A percentile compares a stretch with the other conserved stretches of the same genome.
Conservation (phyloP, 2,329 filamentous ascomycete species). For the Leptographium lundbergii region DNA sequence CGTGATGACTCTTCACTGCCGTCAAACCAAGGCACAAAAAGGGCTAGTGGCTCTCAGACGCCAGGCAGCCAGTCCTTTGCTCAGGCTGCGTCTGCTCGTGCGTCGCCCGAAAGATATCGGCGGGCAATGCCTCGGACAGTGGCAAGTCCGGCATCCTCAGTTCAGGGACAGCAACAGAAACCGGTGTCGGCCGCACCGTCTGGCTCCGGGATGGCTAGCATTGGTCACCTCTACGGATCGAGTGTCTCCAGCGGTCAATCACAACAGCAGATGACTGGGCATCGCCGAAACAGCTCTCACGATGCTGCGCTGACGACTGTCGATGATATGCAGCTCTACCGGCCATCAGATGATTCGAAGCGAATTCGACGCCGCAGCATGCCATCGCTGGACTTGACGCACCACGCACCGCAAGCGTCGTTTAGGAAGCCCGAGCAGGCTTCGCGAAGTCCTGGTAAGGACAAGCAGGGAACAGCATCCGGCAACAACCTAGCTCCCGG, state of each 20-base stretch:
- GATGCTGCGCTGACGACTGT: conserved; percentile 27
- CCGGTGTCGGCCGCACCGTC: conserved; percentile 30
- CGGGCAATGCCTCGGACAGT: conserved; percentile 30
- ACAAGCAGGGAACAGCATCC: conserved; percentile 19
- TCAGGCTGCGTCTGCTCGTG: conserved; percentile 48
- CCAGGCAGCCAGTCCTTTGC: conserved; percentile 21
- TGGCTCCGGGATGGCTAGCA: conserved; percentile 39
- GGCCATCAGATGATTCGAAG: conserved; percentile 53
- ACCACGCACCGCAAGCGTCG: conserved; percentile 22
- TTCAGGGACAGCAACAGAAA: conserved; percentile 6
- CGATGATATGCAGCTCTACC: conserved; percentile 58
- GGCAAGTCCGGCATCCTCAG: conserved; percentile 27
- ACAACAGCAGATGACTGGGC: conserved; percentile 16
- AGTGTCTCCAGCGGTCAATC: conserved; percentile 27
- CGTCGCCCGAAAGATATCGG: conserved; percentile 74
- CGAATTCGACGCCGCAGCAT: conserved; percentile 74
- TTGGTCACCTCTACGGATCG: conserved; percentile 30
- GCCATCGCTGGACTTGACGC: conserved; percentile 44
- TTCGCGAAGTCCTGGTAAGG: conserved; percentile 23
- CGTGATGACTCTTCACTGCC: conserved; percentile 40
- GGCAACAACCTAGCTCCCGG: not conserved
- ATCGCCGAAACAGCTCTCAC: conserved; percentile 41
- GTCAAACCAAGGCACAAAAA: conserved; percentile 21
- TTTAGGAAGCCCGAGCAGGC: conserved; percentile 19
- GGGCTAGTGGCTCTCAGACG: conserved; percentile 29